Conservation (phyloP, 345 rosid species). For the Jatropha curcas region DNA sequence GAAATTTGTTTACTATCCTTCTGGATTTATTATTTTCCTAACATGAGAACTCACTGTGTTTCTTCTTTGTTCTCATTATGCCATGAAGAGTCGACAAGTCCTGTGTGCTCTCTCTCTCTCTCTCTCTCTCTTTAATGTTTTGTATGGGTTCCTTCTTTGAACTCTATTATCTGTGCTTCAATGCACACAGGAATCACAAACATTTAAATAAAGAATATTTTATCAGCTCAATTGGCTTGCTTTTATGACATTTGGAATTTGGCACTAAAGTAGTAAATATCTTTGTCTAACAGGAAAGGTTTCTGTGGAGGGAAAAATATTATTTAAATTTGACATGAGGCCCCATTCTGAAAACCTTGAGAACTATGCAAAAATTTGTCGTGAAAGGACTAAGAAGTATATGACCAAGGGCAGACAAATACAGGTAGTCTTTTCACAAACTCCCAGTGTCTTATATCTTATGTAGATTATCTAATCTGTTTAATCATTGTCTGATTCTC, state of each 20-base stretch:
- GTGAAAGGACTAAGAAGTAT: slow-evolving; percentile 70
- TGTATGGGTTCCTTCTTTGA: neutral
- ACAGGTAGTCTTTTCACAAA: slow-evolving; percentile 44
- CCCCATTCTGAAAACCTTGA: slow-evolving; percentile 73
- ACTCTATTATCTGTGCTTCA: neutral
- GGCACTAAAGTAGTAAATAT: slow-evolving; percentile 9
- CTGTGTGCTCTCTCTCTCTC: no score
- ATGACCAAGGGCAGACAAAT: slow-evolving; percentile 76
- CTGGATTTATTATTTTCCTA: neutral
- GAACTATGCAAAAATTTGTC: slow-evolving; percentile 73
- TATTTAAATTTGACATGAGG: slow-evolving; percentile 83
- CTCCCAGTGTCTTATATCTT: neutral
- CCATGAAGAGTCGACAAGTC: no score
- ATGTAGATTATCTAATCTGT: neutral
- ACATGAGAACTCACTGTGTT: neutral
- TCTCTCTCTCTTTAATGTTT: neutral
- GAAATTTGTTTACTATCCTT: neutral
- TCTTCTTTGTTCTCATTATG: neutral
- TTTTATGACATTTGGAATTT: slow-evolving; percentile 5
- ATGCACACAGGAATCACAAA: neutral
- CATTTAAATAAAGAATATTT: neutral
- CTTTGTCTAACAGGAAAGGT: slow-evolving; percentile 48
- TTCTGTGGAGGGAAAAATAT: slow-evolving; percentile 72
- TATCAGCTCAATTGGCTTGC: neutral
- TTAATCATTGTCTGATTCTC: slow-evolving; percentile 9